phyloP scores from a whole-genome alignment of 108 stramenopile species.

The Nannochloropsis salina region DNA sequence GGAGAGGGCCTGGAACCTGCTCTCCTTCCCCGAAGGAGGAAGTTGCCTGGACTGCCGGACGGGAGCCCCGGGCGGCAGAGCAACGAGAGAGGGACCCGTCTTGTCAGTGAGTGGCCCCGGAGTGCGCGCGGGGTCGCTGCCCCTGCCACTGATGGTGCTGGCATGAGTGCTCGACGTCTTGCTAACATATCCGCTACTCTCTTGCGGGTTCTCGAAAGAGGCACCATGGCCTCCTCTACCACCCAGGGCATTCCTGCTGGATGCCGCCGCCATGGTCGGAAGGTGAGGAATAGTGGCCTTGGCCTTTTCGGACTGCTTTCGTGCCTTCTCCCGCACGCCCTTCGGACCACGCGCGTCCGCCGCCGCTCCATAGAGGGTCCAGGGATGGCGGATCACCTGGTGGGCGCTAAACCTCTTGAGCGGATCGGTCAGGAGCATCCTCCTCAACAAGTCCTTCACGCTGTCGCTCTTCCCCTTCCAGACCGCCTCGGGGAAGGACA shows the following conservation, averaged over 20 bases:
- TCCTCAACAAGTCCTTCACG: conserved; percentile 20
- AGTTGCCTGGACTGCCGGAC: background rate
- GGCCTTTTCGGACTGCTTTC: background rate
- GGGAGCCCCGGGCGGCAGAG: background rate
- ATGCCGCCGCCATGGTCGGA: background rate
- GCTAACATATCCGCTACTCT: background rate
- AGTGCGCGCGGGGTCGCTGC: background rate
- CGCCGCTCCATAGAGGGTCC: background rate
- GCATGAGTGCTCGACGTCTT: background rate
- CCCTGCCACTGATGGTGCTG: background rate
- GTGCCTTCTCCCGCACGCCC: background rate
- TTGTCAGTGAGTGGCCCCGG: background rate
- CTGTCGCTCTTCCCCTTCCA: conserved; percentile 15
- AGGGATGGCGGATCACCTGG: conserved; percentile 23
- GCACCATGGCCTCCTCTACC: background rate
- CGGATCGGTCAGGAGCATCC: conserved; percentile 19
- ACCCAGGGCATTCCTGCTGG: too few species aligned
- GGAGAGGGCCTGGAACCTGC: background rate
- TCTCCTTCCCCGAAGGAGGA: background rate
- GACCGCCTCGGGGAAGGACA: conserved; percentile 13
- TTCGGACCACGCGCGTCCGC: background rate
- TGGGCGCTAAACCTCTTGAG: conserved; percentile 30
- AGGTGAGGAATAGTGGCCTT: background rate
- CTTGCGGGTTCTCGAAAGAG: background rate
- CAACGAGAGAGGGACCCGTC: background rate